Evolutionary conservation across 176 grass and related monocot species (phyloP), one percentile per base, ranked within the genome.

Genomic region (Oryza longistaminata): DNA sequence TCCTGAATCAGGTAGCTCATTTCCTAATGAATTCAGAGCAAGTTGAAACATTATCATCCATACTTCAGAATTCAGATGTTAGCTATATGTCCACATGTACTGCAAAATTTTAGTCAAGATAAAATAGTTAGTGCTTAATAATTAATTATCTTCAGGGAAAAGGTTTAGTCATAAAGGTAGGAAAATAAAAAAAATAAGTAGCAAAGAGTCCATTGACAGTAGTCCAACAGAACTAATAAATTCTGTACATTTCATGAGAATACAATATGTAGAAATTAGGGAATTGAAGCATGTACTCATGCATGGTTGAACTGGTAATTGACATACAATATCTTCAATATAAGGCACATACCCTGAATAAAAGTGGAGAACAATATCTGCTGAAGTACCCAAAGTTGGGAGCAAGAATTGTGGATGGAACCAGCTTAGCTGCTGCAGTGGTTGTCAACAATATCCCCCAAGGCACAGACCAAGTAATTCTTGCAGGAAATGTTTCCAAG

Each of bases 361-460:
- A 64, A 85, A 92, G 66, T 52, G 96, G 96, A 5, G 77, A 85
- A 68, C 72, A 93, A 34, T 98, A 98, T 73, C 80, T 95, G 44
- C 89, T 90, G 68, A 98, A 98, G 71, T 90, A 92, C 73, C 93
- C 91, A 52, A 87, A 98, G 21, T 82, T 93, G 66, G 81, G 84
- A 46, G 77, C 93, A 71, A 93, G 84, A 83, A 87, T 98, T 40
- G 96, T 98, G 35, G 96, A 98, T 80, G 96, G 93, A 70, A 98
- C 87, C 77, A 89, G 93, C 81, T 85, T 98, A 90, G 96, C 93
- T 74, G 85, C 93, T 68, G 93, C 91, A 2, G 89, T 98, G 52
- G 91, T 93, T 77, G 25, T 98, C 75, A 81, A 90, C 1, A 83
- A 40, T 27, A 80, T 98, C 45, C 91, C 96, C 44, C 53, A 50